Evolutionary conservation across 2,329 filamentous ascomycete species (phyloP), one percentile per base, ranked within the genome.

Genomic region (Cercospora zeina): DNA sequence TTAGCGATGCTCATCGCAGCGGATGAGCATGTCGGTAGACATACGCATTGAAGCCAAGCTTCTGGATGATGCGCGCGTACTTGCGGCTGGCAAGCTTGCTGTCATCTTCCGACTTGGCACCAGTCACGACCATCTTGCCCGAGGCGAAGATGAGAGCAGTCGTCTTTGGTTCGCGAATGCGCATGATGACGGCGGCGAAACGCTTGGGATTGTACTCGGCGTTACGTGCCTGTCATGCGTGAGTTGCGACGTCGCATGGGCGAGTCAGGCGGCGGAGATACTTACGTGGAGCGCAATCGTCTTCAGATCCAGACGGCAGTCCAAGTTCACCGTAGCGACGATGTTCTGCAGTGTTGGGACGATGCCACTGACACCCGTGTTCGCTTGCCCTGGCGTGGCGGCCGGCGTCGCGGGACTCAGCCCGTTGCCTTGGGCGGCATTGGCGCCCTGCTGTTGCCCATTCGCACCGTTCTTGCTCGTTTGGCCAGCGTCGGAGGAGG

Each of bases 101-200:
- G 76, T 97, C 95, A 77, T 97, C 95, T 76, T 97, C 95, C 1
- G 91, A 96, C 80, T 97, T 97, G 67, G 93, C 93, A 81, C 93
- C 93, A 57, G 95, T 97, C 14, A 97, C 95, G 51, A 97, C 95
- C 95, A 99, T 97, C 86, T 99, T 99, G 79, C 95, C 95, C 1
- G 90, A 96, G 63, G 95, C 95, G 73, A 99, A 99, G 82, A 99
- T 97, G 61, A 99, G 81, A 5, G 95, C 95, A 2, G 95, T 99
- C 4, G 95, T 99, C 83, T 99, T 99, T 64, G 95, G 95, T 74
- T 99, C 95, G 74, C 95, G 93, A 71, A 99, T 99, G 82, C 95
- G 92, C 95, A 99, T 97, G 79, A 99, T 97, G 69, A 69, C 67
- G 53, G 67, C 67, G 34, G 67, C 67, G 59, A 69, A 69, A 66